Conservation (phyloP, 805 yeast genomes). For the Starmera quercuum region DNA sequence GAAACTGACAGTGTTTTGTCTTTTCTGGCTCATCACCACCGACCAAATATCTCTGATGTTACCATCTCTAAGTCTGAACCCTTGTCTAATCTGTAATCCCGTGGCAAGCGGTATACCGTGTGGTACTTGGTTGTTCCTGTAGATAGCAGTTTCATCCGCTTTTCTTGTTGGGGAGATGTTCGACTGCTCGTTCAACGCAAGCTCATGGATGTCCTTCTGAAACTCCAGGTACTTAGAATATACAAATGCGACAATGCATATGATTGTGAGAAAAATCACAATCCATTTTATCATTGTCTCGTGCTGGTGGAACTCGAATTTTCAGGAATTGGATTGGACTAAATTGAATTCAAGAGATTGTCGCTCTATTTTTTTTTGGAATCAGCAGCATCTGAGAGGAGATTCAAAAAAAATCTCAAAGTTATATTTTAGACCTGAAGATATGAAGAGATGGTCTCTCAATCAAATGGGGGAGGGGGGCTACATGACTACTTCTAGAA, state of each 20-base stretch:
- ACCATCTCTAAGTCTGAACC: conserved; percentile 67
- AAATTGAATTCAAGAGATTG: no score
- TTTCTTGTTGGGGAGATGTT: conserved; percentile 57
- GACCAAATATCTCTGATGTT: conserved; percentile 70
- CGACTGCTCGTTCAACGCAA: conserved; percentile 58
- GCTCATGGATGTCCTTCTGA: conserved; percentile 47
- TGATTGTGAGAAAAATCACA: no score
- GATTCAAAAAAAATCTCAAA: no score
- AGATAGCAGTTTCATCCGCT: conserved; percentile 64
- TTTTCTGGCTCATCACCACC: conserved; percentile 29
- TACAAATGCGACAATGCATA: conserved; percentile 16
- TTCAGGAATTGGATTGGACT: no score
- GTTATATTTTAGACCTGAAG: no score
- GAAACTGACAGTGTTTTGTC: conserved; percentile 14
- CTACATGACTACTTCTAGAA: no score
- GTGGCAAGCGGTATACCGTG: conserved; percentile 61
- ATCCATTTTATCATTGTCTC: no score
- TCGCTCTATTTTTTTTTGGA: no score
- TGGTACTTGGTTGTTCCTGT: conserved; percentile 69
- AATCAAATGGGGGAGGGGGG: no score
- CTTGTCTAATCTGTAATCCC: conserved; percentile 59
- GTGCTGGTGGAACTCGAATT: no score
- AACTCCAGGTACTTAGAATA: conserved; percentile 19
- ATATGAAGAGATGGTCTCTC: no score
- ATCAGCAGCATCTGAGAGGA: no score